Evolutionary conservation across 2,329 filamentous ascomycete species (phyloP), one percentile per base, ranked within the genome.

Genomic region (Lasiodiplodia citricola): DNA sequence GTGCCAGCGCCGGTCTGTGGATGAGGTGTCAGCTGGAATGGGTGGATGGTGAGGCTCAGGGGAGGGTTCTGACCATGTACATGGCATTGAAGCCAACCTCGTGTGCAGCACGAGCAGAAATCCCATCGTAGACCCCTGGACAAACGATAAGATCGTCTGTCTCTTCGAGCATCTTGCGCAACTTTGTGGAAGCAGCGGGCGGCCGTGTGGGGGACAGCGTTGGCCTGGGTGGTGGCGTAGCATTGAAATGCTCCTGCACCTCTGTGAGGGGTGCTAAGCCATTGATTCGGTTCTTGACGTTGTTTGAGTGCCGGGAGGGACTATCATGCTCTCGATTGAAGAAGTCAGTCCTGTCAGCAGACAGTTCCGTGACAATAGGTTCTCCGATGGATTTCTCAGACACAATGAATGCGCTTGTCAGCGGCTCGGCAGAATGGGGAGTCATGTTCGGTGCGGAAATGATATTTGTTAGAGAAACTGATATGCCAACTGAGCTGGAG

Each of bases 61-160:
- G n/a, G 21, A 52, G 16, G 38, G 2, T 41, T 69, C 82, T 54
- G 79, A 90, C 88, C 89, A 92, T 91, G 80, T 92, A 92, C 47
- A 91, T 75, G 67, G 83, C 85, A 56, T 90, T 85, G 69, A 90
- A 90, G 5, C 88, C 89, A 23, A 87, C 82, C 54, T 84, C 80
- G 31, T 90, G 81, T 1, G 89, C 88, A 68, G 91, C 85, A 0
- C 89, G 82, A 0, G 90, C 88, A 2, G 87, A 88, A 64, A 91
- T 84, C 8, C 90, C 90, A 80, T 92, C 90, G 74, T 91, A 91
- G 3, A 92, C 88, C 35, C 90, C 89, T 0, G 89, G 89, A 65
- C 86, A 88, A 2, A 90, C 83, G 41, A 91, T 74, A 38, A 79
- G 54, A 72, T 78, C 77, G 1, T 75, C 71, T 1, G 74, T 73